Base-by-base conservation (phyloP, 2,329 filamentous ascomycete genomes). In the Paraconiothyrium brasiliense region DNA sequence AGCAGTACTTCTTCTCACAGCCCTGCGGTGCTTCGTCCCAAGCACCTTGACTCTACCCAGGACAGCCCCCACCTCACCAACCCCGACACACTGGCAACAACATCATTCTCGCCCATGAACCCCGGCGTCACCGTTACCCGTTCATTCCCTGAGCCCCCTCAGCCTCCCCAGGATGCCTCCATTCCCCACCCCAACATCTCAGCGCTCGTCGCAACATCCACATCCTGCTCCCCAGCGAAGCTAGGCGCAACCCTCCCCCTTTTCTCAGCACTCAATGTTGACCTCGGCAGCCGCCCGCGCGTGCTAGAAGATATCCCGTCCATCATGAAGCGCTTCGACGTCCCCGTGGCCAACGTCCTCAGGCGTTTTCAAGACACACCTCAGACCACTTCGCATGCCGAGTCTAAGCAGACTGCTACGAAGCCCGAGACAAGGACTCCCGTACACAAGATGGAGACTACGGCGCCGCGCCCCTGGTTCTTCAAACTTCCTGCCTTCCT, bases 401-500 rank as follows among this genome's bases (percentile, higher is more conserved):
- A 14, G 37, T 41, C 37, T 6, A 16, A 13, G 13, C 37, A 41
- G 37, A 13, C 22, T 35, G 8, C n/a, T n/a, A 7, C 20, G 6
- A 32, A n/a, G 6, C 20, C 41, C 13, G 2, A 49, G 27, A n/a
- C 14, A 3, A 20, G 7, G 5, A 30, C 41, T n/a, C n/a, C 14
- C 11, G 43, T 46, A 2, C 4, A 9, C 16, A 27, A 7, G 16
- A 56, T 13, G 24, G 14, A 44, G 27, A 52, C 51, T 22, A 34
- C 46, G 20, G 22, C 44, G 43, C 7, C 13, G n/a, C 59, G 51
- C 37, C 57, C 61, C 3, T 65, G 63, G 66, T 64, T 58, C n/a
- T 67, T 61, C 55, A 55, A 11, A 2, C 63, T 68, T 3, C 67
- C 66, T 0, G 32, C 8, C 1, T 44, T 48, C 11, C 57, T 71